Conservation (phyloP, 805 yeast genomes). For the Lipomyces anomalus region DNA sequence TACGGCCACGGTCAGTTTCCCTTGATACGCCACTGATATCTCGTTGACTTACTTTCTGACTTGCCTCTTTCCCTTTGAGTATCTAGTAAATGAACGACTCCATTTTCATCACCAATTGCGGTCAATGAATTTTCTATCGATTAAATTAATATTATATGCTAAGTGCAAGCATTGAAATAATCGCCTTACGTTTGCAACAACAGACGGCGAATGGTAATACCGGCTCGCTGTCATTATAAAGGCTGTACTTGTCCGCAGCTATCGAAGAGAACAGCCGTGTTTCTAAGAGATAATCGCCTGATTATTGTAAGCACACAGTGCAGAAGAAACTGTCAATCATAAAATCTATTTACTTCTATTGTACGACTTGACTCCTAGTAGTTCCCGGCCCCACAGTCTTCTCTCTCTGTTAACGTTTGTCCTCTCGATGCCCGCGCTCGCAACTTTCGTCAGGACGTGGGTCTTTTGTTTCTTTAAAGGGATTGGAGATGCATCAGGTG, state of each 20-base stretch:
- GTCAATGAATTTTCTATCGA: constrained; percentile 1
- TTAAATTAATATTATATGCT: too few species aligned
- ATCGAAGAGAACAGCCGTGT: constrained; percentile 5
- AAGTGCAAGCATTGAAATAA: too few species aligned
- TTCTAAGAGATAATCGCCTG: neutral
- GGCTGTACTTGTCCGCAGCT: constrained; percentile 3
- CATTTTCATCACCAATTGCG: constrained; percentile 17
- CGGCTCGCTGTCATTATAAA: neutral
- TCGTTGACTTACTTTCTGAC: neutral
- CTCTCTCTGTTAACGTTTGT: too few species aligned
- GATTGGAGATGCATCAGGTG: neutral
- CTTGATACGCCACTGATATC: constrained; percentile 2
- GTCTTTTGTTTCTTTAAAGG: neutral
- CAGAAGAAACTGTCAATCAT: too few species aligned
- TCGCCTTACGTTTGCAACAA: neutral
- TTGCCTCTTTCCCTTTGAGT: neutral
- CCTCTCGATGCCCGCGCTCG: too few species aligned
- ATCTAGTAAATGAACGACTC: constrained; percentile 15
- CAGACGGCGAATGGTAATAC: neutral
- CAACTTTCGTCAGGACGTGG: too few species aligned
- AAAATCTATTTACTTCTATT: too few species aligned
- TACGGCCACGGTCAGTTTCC: neutral
- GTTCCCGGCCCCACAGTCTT: too few species aligned
- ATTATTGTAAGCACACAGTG: too few species aligned
- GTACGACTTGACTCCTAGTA: too few species aligned